Base-by-base conservation (phyloP, 2,329 filamentous ascomycete species). In the Aspergillus glaucus region DNA sequence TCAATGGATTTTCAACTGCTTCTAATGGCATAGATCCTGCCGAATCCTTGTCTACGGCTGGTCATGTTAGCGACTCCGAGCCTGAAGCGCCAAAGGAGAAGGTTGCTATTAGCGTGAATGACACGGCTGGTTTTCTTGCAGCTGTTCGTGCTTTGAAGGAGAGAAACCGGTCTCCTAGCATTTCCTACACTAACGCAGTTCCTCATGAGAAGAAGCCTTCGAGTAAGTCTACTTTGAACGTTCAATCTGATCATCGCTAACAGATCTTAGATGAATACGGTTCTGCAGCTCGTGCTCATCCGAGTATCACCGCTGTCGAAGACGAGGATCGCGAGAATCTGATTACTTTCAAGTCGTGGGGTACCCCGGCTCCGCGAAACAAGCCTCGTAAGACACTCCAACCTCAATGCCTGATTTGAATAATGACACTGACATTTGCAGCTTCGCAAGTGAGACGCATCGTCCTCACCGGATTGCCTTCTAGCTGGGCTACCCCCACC, bases 391-490 rank as follows among this genome's bases (percentile, higher is more conserved):
- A 42, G 47, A 41, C 34, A 6, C 17, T 26, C 21, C 12, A 32
- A 34, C 19, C 19, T 44, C 40, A 37, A 37, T 15, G 47, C 3
- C 41, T 8, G 22, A n/a, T 34, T 14, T 17, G 6, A 42, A 19
- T 19, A 41, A 39, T 43, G 14, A 22, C 45, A 44, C 22, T 50
- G 24, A 28, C 9, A 15, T 45, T 45, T 12, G 4, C n/a, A 64
- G 61, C 60, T 34, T 50, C 58, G 40, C 55, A 55, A 28, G 53
- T 57, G 43, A 60, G 68, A 26, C 65, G 60, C 3, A 54, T 71
- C 21, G 53, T 70, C 8, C 59, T 74, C 44, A 62, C 56, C 15
- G 56, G 60, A n/a, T 59, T 74, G n/a, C 71, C 71, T 1, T 45
- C 55, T 3, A 52, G 51, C 36, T 64, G 64, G 48, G 54, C 58